A percentile compares a stretch with the other conserved stretches of the same genome.
These are phyloP conservation scores for Pseudophaeomoniella oleicola DNA, from an alignment of 2,329 filamentous ascomycete genomes.

Conservation along the genomic window DNA sequence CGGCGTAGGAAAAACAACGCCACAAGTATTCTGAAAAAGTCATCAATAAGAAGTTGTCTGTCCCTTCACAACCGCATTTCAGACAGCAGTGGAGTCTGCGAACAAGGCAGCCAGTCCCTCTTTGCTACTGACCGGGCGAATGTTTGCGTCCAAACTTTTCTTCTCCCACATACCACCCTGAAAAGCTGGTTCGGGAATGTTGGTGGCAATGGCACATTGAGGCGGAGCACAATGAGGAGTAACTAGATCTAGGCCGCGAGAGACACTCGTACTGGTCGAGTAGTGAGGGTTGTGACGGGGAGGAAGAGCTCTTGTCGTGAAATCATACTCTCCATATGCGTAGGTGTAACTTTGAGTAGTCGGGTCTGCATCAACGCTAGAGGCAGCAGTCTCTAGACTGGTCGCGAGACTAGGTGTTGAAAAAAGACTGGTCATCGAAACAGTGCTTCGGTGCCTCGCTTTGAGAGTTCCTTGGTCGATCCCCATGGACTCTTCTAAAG, in stretches of 20 bases:
- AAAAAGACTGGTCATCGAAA: conserved; percentile 13
- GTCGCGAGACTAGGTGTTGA: conserved; percentile 19
- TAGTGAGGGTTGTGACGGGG: conserved; percentile 25
- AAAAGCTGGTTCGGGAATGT: conserved; percentile 3
- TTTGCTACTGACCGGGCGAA: conserved; percentile 1
- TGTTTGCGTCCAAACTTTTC: conserved; percentile 4
- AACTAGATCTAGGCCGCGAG: conserved; percentile 24
- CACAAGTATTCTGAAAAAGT: too few species aligned
- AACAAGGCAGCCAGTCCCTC: conserved; percentile 9
- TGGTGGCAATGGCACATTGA: not conserved
- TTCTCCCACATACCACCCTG: conserved; percentile 9
- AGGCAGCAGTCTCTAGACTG: conserved; percentile 22
- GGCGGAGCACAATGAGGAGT: conserved; percentile 20
- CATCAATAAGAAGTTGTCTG: too few species aligned
- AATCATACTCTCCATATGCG: conserved; percentile 11
- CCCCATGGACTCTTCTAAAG: conserved; percentile 7
- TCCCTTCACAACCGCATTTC: too few species aligned
- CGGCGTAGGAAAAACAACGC: too few species aligned
- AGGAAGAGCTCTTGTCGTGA: conserved; percentile 20
- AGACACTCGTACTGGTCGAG: conserved; percentile 11
- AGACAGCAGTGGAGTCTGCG: too few species aligned
- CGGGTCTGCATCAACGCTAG: conserved; percentile 23
- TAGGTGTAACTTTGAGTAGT: conserved; percentile 12
- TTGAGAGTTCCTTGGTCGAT: conserved; percentile 11
- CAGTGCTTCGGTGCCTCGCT: conserved; percentile 17